phyloP scores from a whole-genome alignment of 202 grass and related monocot genomes.

The Zoysia matrella region DNA sequence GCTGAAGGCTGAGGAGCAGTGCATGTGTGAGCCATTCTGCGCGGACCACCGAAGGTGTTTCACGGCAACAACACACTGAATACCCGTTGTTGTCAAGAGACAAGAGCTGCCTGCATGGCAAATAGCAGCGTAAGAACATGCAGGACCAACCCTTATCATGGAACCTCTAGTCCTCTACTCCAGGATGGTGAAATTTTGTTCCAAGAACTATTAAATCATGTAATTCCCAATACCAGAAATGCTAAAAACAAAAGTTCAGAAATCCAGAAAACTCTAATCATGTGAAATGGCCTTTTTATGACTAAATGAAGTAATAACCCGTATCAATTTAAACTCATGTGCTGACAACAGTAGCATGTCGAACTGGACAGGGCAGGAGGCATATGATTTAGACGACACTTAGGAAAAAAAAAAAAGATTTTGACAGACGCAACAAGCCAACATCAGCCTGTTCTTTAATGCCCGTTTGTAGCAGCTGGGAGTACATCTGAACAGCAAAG shows the following conservation, averaged over 20 bases:
- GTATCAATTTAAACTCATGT: no score
- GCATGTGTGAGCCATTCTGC: slow-evolving; percentile 51
- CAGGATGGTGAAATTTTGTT: background rate
- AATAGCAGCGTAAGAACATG: slow-evolving; percentile 10
- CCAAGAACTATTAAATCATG: background rate
- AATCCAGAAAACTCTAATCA: background rate
- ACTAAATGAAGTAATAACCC: no score
- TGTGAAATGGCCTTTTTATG: no score
- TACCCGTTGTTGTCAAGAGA: background rate
- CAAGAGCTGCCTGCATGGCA: background rate
- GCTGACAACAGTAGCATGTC: no score
- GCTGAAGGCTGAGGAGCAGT: background rate
- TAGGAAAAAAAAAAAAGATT: no score
- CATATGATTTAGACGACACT: no score
- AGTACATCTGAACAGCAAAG: no score
- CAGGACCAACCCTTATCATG: background rate
- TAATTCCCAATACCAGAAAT: background rate
- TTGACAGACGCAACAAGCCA: no score
- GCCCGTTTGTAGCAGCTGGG: no score
- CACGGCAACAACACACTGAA: slow-evolving; percentile 39
- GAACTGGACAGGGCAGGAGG: no score
- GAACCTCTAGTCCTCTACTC: background rate
- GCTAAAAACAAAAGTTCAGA: background rate
- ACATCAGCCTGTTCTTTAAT: no score
- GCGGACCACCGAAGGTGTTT: slow-evolving; percentile 50